These are phyloP conservation scores for Plasmodium reichenowi DNA, from an alignment of 169 alveolate species.

Conservation along the genomic window DNA sequence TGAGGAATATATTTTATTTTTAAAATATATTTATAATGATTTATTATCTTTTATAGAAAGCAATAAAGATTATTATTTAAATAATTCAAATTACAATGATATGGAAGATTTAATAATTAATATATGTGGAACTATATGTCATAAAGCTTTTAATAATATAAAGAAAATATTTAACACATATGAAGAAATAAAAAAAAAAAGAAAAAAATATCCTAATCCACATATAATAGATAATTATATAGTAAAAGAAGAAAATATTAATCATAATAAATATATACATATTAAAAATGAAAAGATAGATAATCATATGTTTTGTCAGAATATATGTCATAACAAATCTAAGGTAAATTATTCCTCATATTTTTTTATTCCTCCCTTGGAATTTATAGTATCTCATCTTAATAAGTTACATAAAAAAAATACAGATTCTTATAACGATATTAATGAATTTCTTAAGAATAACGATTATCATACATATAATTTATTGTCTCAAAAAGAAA, in stretches of 20 bases:
- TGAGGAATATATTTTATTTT: conserved; percentile 64
- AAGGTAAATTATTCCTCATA: conserved; percentile 28
- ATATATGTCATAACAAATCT: neutral
- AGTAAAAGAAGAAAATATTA: neutral
- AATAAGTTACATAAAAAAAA: conserved; percentile 12
- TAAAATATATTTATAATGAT: conserved; percentile 65
- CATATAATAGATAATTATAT: neutral
- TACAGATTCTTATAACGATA: neutral
- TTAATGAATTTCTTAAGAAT: conserved; percentile 26
- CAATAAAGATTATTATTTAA: conserved; percentile 32
- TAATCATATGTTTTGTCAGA: neutral
- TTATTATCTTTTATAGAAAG: conserved; percentile 45
- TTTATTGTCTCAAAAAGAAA: neutral
- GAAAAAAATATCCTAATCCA: neutral
- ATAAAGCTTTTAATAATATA: conserved; percentile 26
- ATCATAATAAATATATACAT: neutral
- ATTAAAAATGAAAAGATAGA: neutral
- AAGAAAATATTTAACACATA: conserved; percentile 19
- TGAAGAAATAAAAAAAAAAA: neutral
- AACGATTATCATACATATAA: conserved; percentile 18
- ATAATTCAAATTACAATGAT: conserved; percentile 22
- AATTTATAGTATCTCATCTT: conserved; percentile 61
- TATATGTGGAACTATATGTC: conserved; percentile 42
- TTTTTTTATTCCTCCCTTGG: conserved; percentile 74
- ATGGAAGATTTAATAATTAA: conserved; percentile 47